Evolutionary conservation across 2,329 filamentous ascomycete genomes (phyloP).

Genomic region (Penicillium brasilianum): DNA sequence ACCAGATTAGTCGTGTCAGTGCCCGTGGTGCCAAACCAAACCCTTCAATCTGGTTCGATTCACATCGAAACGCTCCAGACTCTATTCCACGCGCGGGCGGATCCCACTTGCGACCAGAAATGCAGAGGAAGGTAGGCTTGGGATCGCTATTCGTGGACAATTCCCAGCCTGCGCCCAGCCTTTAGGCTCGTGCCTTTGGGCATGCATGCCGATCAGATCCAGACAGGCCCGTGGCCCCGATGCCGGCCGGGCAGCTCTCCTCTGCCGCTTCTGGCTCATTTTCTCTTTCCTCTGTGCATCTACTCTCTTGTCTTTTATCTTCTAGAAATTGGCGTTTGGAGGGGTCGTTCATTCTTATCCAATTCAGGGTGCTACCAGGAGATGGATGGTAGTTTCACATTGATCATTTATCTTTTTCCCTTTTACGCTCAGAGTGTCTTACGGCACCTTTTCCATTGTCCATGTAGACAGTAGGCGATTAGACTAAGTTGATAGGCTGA

Average conservation of each 20-base stretch:
- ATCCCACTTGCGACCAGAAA: background rate
- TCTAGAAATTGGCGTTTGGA: conserved; percentile 20
- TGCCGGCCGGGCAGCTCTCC: conserved; percentile 14
- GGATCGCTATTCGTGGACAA: background rate
- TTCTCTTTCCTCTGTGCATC: conserved; percentile 25
- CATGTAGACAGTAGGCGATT: background rate
- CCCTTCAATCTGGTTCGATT: background rate
- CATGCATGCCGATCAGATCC: background rate
- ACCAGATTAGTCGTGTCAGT: background rate
- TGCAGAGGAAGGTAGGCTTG: background rate
- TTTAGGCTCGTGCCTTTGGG: conserved; percentile 5
- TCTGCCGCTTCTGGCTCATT: conserved; percentile 13
- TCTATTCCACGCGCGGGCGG: background rate
- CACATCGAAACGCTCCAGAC: background rate
- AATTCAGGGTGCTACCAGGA: background rate
- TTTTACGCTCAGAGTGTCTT: background rate
- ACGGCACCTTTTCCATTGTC: background rate
- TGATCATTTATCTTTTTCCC: background rate
- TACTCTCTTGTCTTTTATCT: conserved; percentile 26
- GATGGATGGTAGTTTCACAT: conserved; percentile 5
- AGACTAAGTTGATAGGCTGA: background rate
- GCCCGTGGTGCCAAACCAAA: background rate
- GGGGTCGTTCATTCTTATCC: conserved; percentile 4
- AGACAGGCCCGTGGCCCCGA: conserved; percentile 11
- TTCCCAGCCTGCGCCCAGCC: background rate